Evolutionary conservation across 2,329 filamentous ascomycete species (phyloP).

Genomic region (Hypoxylon sp.): DNA sequence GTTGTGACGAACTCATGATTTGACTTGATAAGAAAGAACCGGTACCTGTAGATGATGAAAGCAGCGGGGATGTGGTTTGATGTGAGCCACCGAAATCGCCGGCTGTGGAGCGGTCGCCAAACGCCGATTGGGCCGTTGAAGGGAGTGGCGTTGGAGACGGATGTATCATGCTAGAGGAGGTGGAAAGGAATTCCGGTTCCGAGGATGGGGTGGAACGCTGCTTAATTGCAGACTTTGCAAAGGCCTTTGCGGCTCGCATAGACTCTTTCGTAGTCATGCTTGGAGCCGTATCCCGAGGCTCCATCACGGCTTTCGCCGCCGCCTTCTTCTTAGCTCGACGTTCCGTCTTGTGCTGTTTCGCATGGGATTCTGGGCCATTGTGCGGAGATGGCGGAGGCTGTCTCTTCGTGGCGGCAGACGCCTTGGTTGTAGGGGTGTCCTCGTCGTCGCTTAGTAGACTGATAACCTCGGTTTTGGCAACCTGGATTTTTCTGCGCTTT

Average conservation of each 20-base stretch:
- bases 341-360: neutral
- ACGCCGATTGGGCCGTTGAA: neutral
- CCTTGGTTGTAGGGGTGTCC: neutral
- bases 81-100: neutral
- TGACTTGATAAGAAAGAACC: neutral
- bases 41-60: conserved; percentile 12
- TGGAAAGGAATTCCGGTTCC: neutral
- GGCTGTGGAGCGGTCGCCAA: neutral
- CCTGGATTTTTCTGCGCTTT: conserved; percentile 15
- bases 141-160: neutral
- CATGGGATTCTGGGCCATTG: neutral
- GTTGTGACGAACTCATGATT: neutral
- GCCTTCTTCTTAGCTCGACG: neutral
- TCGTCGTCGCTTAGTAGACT: conserved; percentile 27
- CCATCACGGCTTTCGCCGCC: neutral
- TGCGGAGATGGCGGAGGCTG: neutral
- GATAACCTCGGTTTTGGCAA: neutral
- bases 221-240: conserved; percentile 2
- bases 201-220: neutral
- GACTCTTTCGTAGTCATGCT: conserved; percentile 5
- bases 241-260: conserved; percentile 9
- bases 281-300: neutral
- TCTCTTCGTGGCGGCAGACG: neutral
- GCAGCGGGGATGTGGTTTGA: neutral
- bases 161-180: neutral